Evolutionary conservation across 1,284 basidiomycete species (phyloP).

Genomic region (Naganishia sp.): DNA sequence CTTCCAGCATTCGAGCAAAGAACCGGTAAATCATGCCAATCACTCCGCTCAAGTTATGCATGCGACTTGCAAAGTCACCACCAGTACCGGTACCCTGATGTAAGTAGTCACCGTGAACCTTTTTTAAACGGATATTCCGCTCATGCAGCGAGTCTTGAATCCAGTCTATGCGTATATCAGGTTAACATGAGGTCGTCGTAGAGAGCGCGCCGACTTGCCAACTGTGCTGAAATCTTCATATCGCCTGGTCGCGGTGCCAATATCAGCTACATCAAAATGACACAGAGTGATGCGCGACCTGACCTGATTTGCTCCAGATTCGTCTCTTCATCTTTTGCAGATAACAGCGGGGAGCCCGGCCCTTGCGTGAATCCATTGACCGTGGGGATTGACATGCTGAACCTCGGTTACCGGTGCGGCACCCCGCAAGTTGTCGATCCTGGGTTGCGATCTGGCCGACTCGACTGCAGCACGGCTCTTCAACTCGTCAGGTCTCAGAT

Average conservation of each 20-base stretch:
- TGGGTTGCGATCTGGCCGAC: background rate
- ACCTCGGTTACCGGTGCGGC: background rate
- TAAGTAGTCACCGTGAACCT: constrained; percentile 57
- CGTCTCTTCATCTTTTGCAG: constrained; percentile 43
- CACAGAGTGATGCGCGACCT: constrained; percentile 26
- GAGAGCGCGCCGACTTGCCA: constrained; percentile 55
- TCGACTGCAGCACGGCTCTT: background rate
- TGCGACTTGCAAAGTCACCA: constrained; percentile 38
- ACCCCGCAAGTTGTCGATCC: background rate
- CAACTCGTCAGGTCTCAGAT: too few species aligned
- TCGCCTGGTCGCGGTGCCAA: constrained; percentile 39
- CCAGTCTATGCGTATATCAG: constrained; percentile 66
- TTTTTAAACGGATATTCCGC: constrained; percentile 62
- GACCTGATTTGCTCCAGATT: constrained; percentile 57
- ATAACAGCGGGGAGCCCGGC: background rate
- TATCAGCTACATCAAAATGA: background rate
- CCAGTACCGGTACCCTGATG: constrained; percentile 31
- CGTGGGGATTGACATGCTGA: background rate
- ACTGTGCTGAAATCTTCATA: constrained; percentile 77
- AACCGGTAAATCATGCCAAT: constrained; percentile 66
- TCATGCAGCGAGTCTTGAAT: constrained; percentile 91
- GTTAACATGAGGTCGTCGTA: background rate
- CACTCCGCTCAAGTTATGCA: constrained; percentile 46
- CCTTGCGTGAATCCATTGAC: constrained; percentile 9
- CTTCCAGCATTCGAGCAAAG: constrained; percentile 58